Conservation (phyloP, 495 filamentous ascomycete species). For the Podospora bellae-mahoneyi region DNA sequence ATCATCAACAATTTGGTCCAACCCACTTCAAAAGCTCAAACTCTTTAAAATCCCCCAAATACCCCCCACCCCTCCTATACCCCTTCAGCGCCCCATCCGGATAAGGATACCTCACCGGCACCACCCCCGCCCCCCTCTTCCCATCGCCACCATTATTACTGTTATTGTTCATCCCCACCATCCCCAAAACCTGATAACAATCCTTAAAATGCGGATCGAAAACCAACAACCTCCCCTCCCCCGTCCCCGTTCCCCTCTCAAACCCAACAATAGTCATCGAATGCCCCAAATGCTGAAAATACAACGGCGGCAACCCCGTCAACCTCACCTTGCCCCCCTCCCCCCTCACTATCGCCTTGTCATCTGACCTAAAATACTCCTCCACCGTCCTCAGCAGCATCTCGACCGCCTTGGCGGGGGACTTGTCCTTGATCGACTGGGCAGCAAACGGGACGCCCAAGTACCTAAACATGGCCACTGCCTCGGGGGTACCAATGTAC, state of each 20-base stretch:
- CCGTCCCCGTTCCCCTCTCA: slow-evolving; percentile 59
- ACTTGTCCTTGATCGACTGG: slow-evolving; percentile 36
- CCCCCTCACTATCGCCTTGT: slow-evolving; percentile 41
- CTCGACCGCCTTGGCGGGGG: slow-evolving; percentile 32
- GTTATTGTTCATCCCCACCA: background rate
- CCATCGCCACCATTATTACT: too few relatives aligned
- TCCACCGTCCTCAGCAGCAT: slow-evolving; percentile 65
- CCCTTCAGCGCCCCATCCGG: slow-evolving; percentile 60
- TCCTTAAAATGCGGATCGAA: slow-evolving; percentile 84
- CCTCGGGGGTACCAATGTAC: slow-evolving; percentile 95
- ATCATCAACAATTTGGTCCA: background rate
- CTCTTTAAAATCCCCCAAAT: slow-evolving; percentile 64
- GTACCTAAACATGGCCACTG: slow-evolving; percentile 72
- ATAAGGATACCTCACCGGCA: slow-evolving; percentile 44
- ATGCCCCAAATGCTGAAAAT: slow-evolving; percentile 90
- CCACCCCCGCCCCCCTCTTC: slow-evolving; percentile 3
- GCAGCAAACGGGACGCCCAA: slow-evolving; percentile 56
- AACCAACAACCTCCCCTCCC: slow-evolving; percentile 68
- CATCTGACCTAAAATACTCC: slow-evolving; percentile 56
- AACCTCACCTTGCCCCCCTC: slow-evolving; percentile 53
- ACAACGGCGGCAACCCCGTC: slow-evolving; percentile 77
- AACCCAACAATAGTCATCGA: slow-evolving; percentile 90
- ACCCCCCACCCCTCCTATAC: slow-evolving; percentile 64
- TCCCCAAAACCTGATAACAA: background rate
- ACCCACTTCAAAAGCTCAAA: slow-evolving; percentile 79